Percentiles rank a stretch among this genome's conserved stretches.
Conservation (phyloP, 2,329 filamentous ascomycete genomes). For the Fusarium torulosum region DNA sequence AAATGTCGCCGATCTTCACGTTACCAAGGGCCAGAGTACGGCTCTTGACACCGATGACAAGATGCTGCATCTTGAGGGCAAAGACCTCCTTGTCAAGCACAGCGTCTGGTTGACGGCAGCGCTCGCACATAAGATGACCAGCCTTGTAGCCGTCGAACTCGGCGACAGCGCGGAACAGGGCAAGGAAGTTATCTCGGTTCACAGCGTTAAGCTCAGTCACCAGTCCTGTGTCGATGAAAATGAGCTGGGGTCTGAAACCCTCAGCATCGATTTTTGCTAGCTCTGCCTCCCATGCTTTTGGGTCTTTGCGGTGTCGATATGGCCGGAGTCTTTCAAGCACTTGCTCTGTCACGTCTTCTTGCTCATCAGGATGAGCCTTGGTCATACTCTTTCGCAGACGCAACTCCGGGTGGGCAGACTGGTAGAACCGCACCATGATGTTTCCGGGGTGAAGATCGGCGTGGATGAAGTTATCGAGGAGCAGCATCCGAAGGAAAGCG, state of each 20-base stretch:
- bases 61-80: constrained; percentile 95
- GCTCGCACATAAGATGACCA: constrained; percentile 94
- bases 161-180: constrained; percentile 93
- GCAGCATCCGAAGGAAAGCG: constrained; percentile 94
- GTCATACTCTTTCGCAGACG: constrained; percentile 48
- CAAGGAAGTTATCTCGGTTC: constrained; percentile 92
- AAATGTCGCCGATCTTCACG: constrained; percentile 94
- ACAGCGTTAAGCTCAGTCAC: constrained; percentile 91
- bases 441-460: constrained; percentile 97
- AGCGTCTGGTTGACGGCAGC: constrained; percentile 90
- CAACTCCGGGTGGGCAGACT: constrained; percentile 79
- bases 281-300: constrained; percentile 78
- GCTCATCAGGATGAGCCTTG: constrained; percentile 59
- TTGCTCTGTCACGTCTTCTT: constrained; percentile 85
- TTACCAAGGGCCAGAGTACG: constrained; percentile 91
- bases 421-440: constrained; percentile 99
- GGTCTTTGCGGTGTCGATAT: constrained; percentile 71
- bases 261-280: constrained; percentile 83
- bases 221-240: constrained; percentile 97
- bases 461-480: constrained; percentile 98
- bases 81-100: constrained; percentile 93
- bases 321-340: constrained; percentile 85
- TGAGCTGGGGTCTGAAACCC: constrained; percentile 91
- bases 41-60: constrained; percentile 91
- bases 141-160: constrained; percentile 98